Percentiles rank a stretch among this genome's conserved stretches.
phyloP scores from a whole-genome alignment of 306 rosid genomes.

The Alnus rubra region DNA sequence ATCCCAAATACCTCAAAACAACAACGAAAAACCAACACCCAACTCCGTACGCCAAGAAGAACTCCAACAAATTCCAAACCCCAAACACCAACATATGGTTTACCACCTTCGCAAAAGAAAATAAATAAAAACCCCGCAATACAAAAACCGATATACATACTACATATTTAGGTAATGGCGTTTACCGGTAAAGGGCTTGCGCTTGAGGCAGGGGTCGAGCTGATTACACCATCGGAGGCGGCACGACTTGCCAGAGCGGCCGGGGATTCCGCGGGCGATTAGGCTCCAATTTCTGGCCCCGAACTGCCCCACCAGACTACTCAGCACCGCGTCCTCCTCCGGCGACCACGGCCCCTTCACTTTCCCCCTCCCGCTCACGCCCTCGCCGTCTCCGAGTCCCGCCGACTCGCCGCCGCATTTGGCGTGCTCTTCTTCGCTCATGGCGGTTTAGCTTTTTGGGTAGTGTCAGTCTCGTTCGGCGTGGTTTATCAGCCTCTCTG shows the following conservation, averaged over 20 bases:
- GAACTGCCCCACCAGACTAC: constrained; percentile 61
- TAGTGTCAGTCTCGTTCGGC: constrained; percentile 19
- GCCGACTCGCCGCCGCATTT: constrained; percentile 5
- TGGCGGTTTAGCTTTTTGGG: constrained; percentile 20
- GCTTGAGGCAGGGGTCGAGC: constrained; percentile 73
- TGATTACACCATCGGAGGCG: constrained; percentile 93
- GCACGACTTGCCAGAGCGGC: constrained; percentile 84
- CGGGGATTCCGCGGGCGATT: constrained; percentile 75
- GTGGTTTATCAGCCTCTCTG: no score
- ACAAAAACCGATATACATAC: not conserved
- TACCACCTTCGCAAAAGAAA: no score
- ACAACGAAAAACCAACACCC: not conserved
- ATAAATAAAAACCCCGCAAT: not conserved
- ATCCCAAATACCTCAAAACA: not conserved
- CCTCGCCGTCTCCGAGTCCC: not conserved
- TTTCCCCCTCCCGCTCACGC: constrained; percentile 18
- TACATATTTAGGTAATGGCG: not conserved
- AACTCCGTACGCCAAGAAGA: no score
- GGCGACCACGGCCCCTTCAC: constrained; percentile 85
- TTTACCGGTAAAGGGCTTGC: constrained; percentile 79
- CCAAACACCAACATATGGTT: no score
- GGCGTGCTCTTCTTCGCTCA: constrained; percentile 14
- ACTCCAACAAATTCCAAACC: no score
- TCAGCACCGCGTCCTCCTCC: constrained; percentile 52
- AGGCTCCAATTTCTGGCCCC: constrained; percentile 82